phyloP scores from a whole-genome alignment of 2,329 filamentous ascomycete genomes.

The Fonsecaea multimorphosa region DNA sequence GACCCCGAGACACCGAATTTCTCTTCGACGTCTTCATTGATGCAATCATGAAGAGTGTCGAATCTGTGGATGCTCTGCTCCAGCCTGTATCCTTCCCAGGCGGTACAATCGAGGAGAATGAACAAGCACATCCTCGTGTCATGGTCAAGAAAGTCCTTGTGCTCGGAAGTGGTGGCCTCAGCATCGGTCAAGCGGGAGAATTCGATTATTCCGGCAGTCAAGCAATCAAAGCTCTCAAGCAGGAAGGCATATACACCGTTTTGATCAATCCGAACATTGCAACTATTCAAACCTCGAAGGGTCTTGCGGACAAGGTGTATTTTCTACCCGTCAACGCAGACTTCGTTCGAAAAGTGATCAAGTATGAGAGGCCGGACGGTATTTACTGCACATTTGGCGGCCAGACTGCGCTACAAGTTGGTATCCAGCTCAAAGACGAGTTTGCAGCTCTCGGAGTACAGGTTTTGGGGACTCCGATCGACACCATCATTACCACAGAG shows the following conservation, averaged over 20 bases:
- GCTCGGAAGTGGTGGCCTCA: constrained; percentile 90
- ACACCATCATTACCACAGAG: constrained; percentile 98
- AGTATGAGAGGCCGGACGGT: constrained; percentile 90
- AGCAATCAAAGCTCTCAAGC: constrained; percentile 96
- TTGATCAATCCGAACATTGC: constrained; percentile 99
- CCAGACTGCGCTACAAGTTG: constrained; percentile 94
- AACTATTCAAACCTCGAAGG: constrained; percentile 98
- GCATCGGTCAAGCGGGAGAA: constrained; percentile 96
- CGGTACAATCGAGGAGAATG: constrained; percentile 78
- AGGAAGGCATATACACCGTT: constrained; percentile 97
- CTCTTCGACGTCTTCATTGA: constrained; percentile 96
- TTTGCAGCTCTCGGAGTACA: constrained; percentile 91
- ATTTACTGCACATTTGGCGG: constrained; percentile 99
- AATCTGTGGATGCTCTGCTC: constrained; percentile 69
- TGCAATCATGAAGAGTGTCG: constrained; percentile 75
- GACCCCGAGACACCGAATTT: constrained; percentile 93
- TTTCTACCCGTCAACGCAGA: constrained; percentile 97
- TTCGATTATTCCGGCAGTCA: constrained; percentile 99
- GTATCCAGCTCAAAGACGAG: constrained; percentile 96
- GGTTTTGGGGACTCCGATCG: constrained; percentile 93
- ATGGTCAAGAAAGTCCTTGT: constrained; percentile 93
- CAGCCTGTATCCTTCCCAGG: constrained; percentile 86
- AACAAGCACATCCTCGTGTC: constrained; percentile 75
- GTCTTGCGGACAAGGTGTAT: constrained; percentile 97
- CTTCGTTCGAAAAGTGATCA: constrained; percentile 96